Evolutionary conservation across 2,329 filamentous ascomycete genomes (phyloP), one percentile per base, ranked within the genome.

Genomic region (Ascochyta lentis): DNA sequence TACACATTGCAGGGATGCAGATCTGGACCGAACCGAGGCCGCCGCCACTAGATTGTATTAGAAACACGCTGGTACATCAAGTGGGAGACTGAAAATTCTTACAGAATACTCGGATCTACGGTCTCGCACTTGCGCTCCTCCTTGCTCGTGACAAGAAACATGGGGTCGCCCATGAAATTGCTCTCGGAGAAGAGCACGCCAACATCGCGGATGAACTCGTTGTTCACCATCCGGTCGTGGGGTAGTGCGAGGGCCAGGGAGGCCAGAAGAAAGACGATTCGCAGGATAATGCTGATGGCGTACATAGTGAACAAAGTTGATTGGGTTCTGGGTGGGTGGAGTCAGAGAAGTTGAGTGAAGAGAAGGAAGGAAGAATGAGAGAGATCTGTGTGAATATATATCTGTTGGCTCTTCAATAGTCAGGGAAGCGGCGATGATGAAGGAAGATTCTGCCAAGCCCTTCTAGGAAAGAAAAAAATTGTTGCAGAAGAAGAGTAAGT

Each of bases 181-280:
- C 31, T 19, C 34, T 56, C 19, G 1, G 46, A 27, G 46, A 57
- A 66, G 33, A 62, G 38, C 6, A 60, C 52, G 33, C 66, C 65
- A 13, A 66, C 55, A 26, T 69, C 65, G 37, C 57, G 59, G 44
- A 55, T 19, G 16, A 42, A 24, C 16, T 58, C 50, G 31, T 58
- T 60, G 40, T 65, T 57, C 16, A 66, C 34, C 66, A 69, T 69
- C 34, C 54, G 63, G 3, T 56, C 41, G 34, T 69, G 66, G 10
- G 64, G 60, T 15, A 42, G 41, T n/a, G 57, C 47, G 7, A 45
- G 33, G 2, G 40, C 53, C 1, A 53, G 10, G 22, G 43, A 13
- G 5, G 38, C 31, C 37, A 47, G 10, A n/a, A 53, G 24, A 10
- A 37, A 13, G 24, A 27, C 10, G 29, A 37, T 4, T 12, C 15